Conservation (phyloP, 1,284 basidiomycete species). For the Trichosporon sp. region DNA sequence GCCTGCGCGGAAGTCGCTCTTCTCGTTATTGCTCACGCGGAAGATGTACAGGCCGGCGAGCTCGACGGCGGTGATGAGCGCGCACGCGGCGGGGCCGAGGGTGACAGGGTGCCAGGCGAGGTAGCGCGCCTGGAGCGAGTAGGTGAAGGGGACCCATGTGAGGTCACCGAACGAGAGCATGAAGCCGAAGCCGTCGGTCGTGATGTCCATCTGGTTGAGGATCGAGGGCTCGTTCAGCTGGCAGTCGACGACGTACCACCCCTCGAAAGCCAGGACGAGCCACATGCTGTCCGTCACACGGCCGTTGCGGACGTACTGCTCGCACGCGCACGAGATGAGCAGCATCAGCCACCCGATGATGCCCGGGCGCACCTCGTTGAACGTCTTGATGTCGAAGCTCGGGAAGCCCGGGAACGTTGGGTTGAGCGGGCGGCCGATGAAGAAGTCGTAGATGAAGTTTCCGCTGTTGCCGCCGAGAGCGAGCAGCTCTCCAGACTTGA, state of each 20-base stretch:
- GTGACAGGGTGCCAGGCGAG: slow-evolving; percentile 80
- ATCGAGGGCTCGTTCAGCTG: slow-evolving; percentile 56
- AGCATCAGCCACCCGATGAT: slow-evolving; percentile 91
- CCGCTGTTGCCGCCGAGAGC: slow-evolving; percentile 90
- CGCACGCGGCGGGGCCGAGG: slow-evolving; percentile 62
- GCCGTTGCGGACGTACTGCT: slow-evolving; percentile 73
- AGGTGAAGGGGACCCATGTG: slow-evolving; percentile 91
- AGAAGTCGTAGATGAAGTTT: slow-evolving; percentile 89
- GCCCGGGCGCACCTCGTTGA: slow-evolving; percentile 93
- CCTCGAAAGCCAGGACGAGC: slow-evolving; percentile 80
- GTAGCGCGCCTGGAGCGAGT: slow-evolving; percentile 88
- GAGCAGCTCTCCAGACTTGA: slow-evolving; percentile 59
- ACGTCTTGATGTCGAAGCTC: slow-evolving; percentile 90
- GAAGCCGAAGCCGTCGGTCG: slow-evolving; percentile 95
- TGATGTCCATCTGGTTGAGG: slow-evolving; percentile 96
- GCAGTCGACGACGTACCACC: slow-evolving; percentile 77
- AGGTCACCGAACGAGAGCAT: slow-evolving; percentile 96
- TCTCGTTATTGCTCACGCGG: slow-evolving; percentile 81
- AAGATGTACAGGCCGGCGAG: slow-evolving; percentile 86
- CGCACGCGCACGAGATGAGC: slow-evolving; percentile 85
- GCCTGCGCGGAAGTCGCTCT: slow-evolving; percentile 91
- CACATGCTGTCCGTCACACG: slow-evolving; percentile 83
- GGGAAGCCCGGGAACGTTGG: slow-evolving; percentile 56
- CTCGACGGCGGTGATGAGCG: slow-evolving; percentile 64
- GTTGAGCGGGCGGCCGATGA: slow-evolving; percentile 92